Conservation (phyloP, 257 asterid genomes). For the Apocynum venetum region DNA sequence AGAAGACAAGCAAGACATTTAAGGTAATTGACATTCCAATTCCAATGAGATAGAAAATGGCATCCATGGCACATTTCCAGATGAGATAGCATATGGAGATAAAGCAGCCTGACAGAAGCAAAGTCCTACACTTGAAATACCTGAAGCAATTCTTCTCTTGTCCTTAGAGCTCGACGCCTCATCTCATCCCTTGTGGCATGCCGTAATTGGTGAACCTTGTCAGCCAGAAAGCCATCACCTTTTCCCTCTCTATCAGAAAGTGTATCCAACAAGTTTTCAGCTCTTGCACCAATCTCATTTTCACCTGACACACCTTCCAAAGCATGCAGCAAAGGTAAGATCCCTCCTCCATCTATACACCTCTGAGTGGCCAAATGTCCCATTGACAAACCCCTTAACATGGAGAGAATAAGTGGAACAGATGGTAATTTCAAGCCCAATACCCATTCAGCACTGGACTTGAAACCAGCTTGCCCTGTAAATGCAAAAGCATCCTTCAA, state of each 20-base stretch:
- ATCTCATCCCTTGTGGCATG: conserved; percentile 91
- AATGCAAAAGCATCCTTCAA: conserved; percentile 72
- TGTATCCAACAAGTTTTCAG: conserved; percentile 94
- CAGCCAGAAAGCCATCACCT: conserved; percentile 76
- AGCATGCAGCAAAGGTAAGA: conserved; percentile 85
- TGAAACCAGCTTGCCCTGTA: conserved; percentile 73
- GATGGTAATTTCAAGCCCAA: conserved; percentile 75
- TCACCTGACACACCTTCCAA: conserved; percentile 95
- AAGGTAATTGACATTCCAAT: neutral
- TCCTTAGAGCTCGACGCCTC: conserved; percentile 90
- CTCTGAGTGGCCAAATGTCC: conserved; percentile 91
- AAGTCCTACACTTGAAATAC: conserved; percentile 32
- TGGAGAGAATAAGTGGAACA: conserved; percentile 85
- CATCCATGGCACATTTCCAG: neutral
- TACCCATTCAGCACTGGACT: conserved; percentile 67
- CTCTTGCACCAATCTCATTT: conserved; percentile 97
- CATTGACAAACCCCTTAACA: conserved; percentile 92
- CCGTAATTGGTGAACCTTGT: conserved; percentile 74
- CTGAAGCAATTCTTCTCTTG: conserved; percentile 88
- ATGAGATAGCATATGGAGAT: neutral
- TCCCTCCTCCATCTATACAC: conserved; percentile 79
- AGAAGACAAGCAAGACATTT: neutral
- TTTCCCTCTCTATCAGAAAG: conserved; percentile 84
- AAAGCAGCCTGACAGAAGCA: neutral
- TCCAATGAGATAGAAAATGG: neutral